Evolutionary conservation across 345 rosid genomes (phyloP), one percentile per base, ranked within the genome.

Genomic region (Eutrema heterophyllum): DNA sequence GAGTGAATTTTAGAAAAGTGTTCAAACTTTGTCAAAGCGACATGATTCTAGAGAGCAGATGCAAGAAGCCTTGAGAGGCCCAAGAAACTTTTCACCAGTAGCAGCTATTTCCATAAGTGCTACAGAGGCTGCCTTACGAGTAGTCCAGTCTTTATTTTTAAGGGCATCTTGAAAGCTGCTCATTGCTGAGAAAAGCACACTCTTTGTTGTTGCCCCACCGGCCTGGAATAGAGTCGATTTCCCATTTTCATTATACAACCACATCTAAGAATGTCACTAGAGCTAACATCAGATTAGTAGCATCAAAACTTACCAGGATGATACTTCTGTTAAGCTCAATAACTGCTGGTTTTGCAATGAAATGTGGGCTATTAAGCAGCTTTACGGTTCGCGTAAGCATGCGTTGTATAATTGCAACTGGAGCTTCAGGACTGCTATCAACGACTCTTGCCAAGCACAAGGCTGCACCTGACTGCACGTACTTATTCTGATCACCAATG

Each of bases 11-110:
- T 3, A 21, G 9, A 55, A 26, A 13, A 32, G 16, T 60, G 54
- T 66, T 57, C 66, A 21, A 71, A 89, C 98, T 93, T 91, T 94
- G 79, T 94, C 98, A 85, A 94, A 94, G 74, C 97, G 97, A 76
- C 97, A 89, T 15, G 92, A 85, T 63, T 91, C 97, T 52, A 94
- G 96, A 78, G 89, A 86, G 46, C 64, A 70, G 44, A 88, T 81
- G 79, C 90, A 88, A 45, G 97, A 89, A 40, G 87, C 83, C 83
- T 80, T 89, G 60, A 91, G 85, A 68, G 86, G 71, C 72, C 82
- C 92, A 81, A 89, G 70, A 82, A 81, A 87, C 62, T 85, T 77
- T 69, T 84, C 88, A 52, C 91, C 87, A 72, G 81, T 65, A 29
- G 89, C 79, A 80, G 97, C 98, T 74, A 94, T 84, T 67, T 89